Evolutionary conservation across 2,329 filamentous ascomycete genomes (phyloP).

Genomic region (Nemania abortiva): DNA sequence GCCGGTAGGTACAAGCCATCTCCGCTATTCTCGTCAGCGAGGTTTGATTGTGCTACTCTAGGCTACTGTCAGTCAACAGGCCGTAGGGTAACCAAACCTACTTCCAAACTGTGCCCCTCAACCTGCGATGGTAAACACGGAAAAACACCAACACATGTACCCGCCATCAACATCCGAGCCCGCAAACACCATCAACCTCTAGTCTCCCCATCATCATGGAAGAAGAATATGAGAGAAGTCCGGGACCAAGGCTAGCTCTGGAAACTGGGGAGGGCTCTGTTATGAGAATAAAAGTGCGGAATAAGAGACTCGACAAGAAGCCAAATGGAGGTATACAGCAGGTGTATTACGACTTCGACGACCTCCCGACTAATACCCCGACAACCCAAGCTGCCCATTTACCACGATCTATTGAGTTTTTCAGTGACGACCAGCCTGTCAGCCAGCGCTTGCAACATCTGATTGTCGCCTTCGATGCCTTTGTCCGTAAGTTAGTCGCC

Average conservation of each 20-base stretch:
- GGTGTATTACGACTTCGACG: not conserved
- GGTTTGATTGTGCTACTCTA: not conserved
- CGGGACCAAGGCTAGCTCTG: too few species aligned
- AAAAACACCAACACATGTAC: not conserved
- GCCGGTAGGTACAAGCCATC: not conserved
- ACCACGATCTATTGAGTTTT: not conserved
- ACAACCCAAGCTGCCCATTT: not conserved
- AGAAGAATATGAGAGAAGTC: not conserved
- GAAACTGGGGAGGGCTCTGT: too few species aligned
- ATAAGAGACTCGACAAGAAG: not conserved
- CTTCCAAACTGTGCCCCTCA: not conserved
- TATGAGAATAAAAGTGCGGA: too few species aligned
- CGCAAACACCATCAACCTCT: not conserved
- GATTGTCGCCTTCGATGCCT: not conserved
- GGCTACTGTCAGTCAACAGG: not conserved
- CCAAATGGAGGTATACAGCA: not conserved
- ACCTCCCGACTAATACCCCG: not conserved
- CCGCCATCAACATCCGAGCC: not conserved
- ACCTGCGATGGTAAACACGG: not conserved
- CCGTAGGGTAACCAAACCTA: not conserved
- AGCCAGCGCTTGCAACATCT: not conserved
- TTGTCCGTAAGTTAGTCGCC: not conserved
- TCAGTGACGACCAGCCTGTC: not conserved
- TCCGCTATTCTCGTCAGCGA: too few species aligned
- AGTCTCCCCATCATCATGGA: not conserved